Evolutionary conservation across 306 rosid genomes (phyloP), one percentile per base, ranked within the genome.

Genomic region (Sindora glabra): DNA sequence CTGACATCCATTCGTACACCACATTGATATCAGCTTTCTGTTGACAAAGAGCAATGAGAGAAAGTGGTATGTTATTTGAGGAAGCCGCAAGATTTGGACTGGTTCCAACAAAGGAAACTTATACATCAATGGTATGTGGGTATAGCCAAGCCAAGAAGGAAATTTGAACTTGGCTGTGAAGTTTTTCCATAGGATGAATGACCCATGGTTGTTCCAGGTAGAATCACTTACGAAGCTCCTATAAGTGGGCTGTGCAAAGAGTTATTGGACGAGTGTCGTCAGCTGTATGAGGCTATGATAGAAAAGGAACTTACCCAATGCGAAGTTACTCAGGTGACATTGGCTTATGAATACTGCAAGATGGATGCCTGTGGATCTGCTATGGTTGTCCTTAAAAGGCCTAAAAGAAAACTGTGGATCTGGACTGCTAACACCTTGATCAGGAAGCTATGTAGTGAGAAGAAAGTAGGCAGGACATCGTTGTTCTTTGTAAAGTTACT

Each of bases 221-320:
- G 72, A 72, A 64, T 86, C 57, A 71, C 89, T 30, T 92, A 81
- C 25, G 76, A 95, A 46, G 85, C 96, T 32, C 77, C 89, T 63
- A 89, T 92, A 62, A 89, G 99, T 15, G 94, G 99, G 23, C 87
- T 89, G 37, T 89, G 95, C 72, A 89, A 76, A 64, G 89, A 79
- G 36, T 82, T 74, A 13, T 86, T n/a, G n/a, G n/a, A n/a, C n/a
- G n/a, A n/a, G n/a, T n/a, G n/a, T n/a, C n/a, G n/a, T n/a, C n/a
- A 79, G 74, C 64, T 83, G 80, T 83, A 82, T 0, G 82, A 89
- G 71, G 96, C 95, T 26, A 81, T 86, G 96, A 70, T 83, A 32
- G 87, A 89, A 47, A 86, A 83, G 71, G 94, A 96, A 50, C 34
- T 89, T 48, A 65, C 76, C 26, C 99, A 95, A 4, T 88, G 95